Percentiles rank a stretch among this genome's conserved stretches.
Evolutionary conservation across 1,284 basidiomycete genomes (phyloP).

Genomic region (Sporisorium scitamineum): DNA sequence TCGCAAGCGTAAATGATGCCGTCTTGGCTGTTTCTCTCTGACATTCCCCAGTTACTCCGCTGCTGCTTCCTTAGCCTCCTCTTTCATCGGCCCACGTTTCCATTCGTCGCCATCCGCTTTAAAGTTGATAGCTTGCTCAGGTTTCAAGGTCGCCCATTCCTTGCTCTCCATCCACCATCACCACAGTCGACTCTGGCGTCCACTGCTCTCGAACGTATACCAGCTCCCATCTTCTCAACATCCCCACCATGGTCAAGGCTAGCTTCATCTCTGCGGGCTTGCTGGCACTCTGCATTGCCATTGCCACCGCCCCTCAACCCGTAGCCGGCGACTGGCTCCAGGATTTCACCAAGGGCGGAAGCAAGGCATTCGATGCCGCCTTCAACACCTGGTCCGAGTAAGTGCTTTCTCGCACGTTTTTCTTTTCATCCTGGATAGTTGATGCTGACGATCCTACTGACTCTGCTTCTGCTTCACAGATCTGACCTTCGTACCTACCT

Average conservation of each 20-base stretch:
- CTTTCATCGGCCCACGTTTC: neutral
- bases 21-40: neutral
- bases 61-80: neutral
- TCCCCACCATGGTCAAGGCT: conserved; percentile 53
- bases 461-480: conserved; percentile 2
- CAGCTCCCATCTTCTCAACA: neutral
- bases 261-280: conserved; percentile 61
- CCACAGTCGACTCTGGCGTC: no score
- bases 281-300: conserved; percentile 57
- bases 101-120: neutral
- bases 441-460: neutral
- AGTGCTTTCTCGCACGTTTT: conserved; percentile 13
- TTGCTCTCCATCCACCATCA: conserved; percentile 17
- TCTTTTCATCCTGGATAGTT: neutral
- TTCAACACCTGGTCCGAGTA: conserved; percentile 66
- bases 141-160: neutral
- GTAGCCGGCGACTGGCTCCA: conserved; percentile 58
- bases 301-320: conserved; percentile 50
- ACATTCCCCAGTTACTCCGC: conserved; percentile 9
- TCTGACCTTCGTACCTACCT: conserved; percentile 65
- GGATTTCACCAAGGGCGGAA: conserved; percentile 56
- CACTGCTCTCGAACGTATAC: neutral
- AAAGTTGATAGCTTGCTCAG: neutral
- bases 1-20: conserved; percentile 4
- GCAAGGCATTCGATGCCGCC: conserved; percentile 61